A percentile compares a stretch with the other conserved stretches of the same genome.
These are phyloP conservation scores for Carex cristatella DNA, from an alignment of 176 grass and related monocot species.

Conservation along the genomic window DNA sequence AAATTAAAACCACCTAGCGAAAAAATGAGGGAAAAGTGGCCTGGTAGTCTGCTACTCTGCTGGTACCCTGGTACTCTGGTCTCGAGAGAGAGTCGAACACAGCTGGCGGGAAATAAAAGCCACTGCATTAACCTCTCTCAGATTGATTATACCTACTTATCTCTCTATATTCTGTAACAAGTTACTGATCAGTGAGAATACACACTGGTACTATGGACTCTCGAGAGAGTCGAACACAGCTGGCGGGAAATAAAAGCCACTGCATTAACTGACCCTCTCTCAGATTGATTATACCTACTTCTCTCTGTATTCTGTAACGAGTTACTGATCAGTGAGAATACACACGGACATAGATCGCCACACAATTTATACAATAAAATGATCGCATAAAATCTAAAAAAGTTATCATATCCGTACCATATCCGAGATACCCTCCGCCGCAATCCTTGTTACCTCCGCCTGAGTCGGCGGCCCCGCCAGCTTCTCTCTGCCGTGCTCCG, in stretches of 20 bases:
- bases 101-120: slow-evolving; percentile 15
- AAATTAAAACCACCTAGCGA: neutral
- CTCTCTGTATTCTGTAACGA: neutral
- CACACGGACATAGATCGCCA: neutral
- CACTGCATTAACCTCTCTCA: neutral
- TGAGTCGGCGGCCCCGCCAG: slow-evolving; percentile 3
- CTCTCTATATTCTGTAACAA: neutral
- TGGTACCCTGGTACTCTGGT: neutral
- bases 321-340: neutral
- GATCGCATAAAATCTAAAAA: neutral
- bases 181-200: neutral
- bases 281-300: neutral
- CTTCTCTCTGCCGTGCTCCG: neutral
- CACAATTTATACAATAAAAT: neutral
- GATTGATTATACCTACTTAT: neutral
- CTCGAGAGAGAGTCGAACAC: neutral
- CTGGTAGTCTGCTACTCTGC: neutral
- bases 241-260: slow-evolving; percentile 17
- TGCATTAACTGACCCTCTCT: neutral
- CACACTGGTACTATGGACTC: too few relatives aligned
- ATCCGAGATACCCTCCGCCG: slow-evolving; percentile 71
- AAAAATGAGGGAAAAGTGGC: neutral
- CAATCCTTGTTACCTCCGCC: slow-evolving; percentile 60
- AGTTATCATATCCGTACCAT: slow-evolving; percentile 37
- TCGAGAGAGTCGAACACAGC: neutral